These are phyloP conservation scores for Gynostemma pentaphyllum DNA, from an alignment of 306 rosid species.

Conservation along the genomic window DNA sequence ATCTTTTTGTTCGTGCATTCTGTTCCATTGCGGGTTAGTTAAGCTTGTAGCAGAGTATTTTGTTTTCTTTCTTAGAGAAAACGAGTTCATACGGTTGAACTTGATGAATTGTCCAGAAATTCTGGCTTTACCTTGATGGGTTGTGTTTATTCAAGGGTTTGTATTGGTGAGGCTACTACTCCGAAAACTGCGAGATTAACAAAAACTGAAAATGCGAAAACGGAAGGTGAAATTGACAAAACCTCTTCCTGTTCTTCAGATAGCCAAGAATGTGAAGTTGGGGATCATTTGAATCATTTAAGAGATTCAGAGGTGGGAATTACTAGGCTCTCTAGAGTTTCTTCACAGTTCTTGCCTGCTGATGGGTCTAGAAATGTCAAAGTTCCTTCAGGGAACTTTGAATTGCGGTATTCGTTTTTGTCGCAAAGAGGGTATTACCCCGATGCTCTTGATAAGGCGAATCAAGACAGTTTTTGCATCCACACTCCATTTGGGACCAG, in stretches of 20 bases:
- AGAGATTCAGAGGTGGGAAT: slow-evolving; percentile 72
- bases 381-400: slow-evolving; percentile 46
- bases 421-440: slow-evolving; percentile 96
- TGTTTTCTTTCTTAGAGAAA: background rate
- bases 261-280: slow-evolving; percentile 28
- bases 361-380: slow-evolving; percentile 66
- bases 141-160: slow-evolving; percentile 78
- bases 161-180: slow-evolving; percentile 53
- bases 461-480: slow-evolving; percentile 91
- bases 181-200: slow-evolving; percentile 35
- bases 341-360: slow-evolving; percentile 82
- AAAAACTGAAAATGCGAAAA: slow-evolving; percentile 25
- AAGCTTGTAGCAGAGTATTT: slow-evolving; percentile 3
- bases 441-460: slow-evolving; percentile 92
- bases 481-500: slow-evolving; percentile 78
- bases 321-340: slow-evolving; percentile 80
- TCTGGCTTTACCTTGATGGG: slow-evolving; percentile 46
- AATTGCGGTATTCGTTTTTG: slow-evolving; percentile 57
- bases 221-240: slow-evolving; percentile 18
- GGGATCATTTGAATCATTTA: slow-evolving; percentile 40
- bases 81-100: slow-evolving; percentile 1
- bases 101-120: slow-evolving; percentile 32
- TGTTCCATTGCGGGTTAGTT: background rate
- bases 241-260: slow-evolving; percentile 36
- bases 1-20: background rate